These are phyloP conservation scores for Fusarium pseudonygamai DNA, from an alignment of 2,329 filamentous ascomycete species.

Conservation along the genomic window DNA sequence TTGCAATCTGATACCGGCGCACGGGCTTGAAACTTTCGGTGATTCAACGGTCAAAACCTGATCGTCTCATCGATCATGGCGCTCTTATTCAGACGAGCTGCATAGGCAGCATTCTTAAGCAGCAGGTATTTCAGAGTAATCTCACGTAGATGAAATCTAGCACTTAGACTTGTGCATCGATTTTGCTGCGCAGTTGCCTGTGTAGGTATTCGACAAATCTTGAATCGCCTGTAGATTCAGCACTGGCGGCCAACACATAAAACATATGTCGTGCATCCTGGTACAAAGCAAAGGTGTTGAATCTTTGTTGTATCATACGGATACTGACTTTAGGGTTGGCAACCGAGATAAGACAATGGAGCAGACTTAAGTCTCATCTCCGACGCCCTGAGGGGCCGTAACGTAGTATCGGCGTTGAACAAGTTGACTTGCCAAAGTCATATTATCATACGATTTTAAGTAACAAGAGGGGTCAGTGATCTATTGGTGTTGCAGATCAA, in stretches of 20 bases:
- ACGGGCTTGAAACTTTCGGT: slow-evolving; percentile 15
- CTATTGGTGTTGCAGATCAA: slow-evolving; percentile 33
- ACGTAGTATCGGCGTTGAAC: slow-evolving; percentile 12
- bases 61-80: slow-evolving; percentile 13
- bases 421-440: slow-evolving; percentile 13
- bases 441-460: slow-evolving; percentile 31
- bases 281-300: slow-evolving; percentile 4
- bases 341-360: slow-evolving; percentile 35
- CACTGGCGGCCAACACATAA: slow-evolving; percentile 15
- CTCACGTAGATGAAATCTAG: not conserved
- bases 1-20: slow-evolving; percentile 4
- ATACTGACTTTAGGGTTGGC: slow-evolving; percentile 7
- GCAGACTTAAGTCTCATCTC: slow-evolving; percentile 33
- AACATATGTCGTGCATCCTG: slow-evolving; percentile 4
- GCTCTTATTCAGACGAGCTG: slow-evolving; percentile 1
- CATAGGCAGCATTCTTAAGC: not conserved
- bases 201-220: not conserved
- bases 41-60: slow-evolving; percentile 8
- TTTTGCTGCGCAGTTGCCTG: not conserved
- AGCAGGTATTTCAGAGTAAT: not conserved
- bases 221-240: not conserved
- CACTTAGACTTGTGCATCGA: not conserved
- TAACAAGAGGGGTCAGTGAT: slow-evolving; percentile 11
- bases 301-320: not conserved
- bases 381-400: slow-evolving; percentile 13